Base-by-base conservation (phyloP, 139 green algal genomes). In the Chlamydomonas eustigma region DNA sequence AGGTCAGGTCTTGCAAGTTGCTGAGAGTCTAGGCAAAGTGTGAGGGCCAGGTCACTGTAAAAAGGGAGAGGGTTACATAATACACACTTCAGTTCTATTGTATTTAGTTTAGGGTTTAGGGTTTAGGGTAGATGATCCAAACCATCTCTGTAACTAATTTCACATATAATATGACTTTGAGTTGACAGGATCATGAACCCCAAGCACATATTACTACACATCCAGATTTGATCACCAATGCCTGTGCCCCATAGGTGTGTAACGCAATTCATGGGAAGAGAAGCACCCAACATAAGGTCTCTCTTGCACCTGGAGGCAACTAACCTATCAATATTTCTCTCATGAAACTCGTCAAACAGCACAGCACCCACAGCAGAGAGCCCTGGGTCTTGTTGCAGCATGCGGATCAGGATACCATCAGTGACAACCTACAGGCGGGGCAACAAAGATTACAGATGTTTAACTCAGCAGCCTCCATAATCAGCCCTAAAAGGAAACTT, bases 291-390 rank as follows among this genome's bases (percentile, higher is more conserved):
- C 44, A 12, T 18, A 12, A 12, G 12, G 12, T 18, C 44, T 18
- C 44, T 18, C 44, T 58, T 58, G 18, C 44, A 18, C 18, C 44
- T n/a, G n/a, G n/a, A 58, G 12, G 12, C 44, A 58, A 28, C 44
- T 18, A 12, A 58, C 44, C 44, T 75, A n/a, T 91, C 87, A 52
- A 90, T 71, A 33, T 77, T 83, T 39, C 89, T 79, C 74, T 93
- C 89, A 77, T 93, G 89, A 75, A 91, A 91, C 77, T 92, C 84
- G 30, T 86, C 81, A 50, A 86, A 81, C 37, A 86, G 65, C 58
- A 70, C 69, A 37, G 69, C 69, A n/a, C 37, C n/a, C 36, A 52
- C 39, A 25, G n/a, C 0, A 3, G 52, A 25, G 50, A 79, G 71
- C 44, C 33, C 76, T 2, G 86, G 86, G 81, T 93, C 88, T 50